Conservation (phyloP, 305 asterid genomes). For the Fraxinus greggii region DNA sequence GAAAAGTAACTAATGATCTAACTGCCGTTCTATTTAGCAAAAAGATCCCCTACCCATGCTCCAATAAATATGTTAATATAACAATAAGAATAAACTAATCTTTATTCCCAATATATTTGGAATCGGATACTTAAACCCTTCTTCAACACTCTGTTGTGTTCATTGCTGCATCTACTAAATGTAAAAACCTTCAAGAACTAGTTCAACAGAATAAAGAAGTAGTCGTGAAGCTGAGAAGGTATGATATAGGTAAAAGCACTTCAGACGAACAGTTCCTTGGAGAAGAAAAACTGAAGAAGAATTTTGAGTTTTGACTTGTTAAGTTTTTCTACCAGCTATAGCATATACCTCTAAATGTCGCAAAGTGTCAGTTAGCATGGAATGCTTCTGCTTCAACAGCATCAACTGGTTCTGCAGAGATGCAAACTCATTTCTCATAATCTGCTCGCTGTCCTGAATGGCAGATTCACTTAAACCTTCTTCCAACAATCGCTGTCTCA, state of each 20-base stretch:
- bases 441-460: conserved; percentile 83
- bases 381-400: conserved; percentile 85
- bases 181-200: conserved; percentile 19
- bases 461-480: conserved; percentile 68
- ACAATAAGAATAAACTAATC: neutral
- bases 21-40: neutral
- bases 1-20: neutral
- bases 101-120: neutral
- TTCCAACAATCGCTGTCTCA: conserved; percentile 76
- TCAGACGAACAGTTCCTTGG: conserved; percentile 30
- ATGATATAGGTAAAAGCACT: conserved; percentile 30
- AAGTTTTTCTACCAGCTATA: conserved; percentile 40
- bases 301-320: conserved; percentile 38
- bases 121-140: neutral
- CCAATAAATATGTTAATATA: neutral
- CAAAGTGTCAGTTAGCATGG: conserved; percentile 78
- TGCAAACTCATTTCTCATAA: conserved; percentile 76
- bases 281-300: conserved; percentile 38
- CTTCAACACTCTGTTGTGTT: neutral
- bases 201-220: conserved; percentile 22
- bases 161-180: neutral
- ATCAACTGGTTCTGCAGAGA: conserved; percentile 71
- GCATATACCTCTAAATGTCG: conserved; percentile 94
- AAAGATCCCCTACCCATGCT: neutral
- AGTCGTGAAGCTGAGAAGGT: conserved; percentile 32